Evolutionary conservation across 306 rosid species (phyloP), one percentile per base, ranked within the genome.

Genomic region (Casuarina equisetifolia): DNA sequence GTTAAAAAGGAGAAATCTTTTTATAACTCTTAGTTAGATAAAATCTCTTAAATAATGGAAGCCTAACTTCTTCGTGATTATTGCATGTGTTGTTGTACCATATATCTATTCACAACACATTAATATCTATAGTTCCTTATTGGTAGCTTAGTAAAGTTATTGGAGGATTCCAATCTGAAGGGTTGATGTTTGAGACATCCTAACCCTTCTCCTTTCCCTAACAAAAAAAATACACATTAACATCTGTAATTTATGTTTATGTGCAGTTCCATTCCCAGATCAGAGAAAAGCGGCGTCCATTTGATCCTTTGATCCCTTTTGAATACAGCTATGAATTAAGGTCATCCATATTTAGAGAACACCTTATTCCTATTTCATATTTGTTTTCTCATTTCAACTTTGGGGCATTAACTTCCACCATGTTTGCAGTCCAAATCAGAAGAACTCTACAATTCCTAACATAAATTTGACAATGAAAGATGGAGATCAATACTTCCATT

Each of bases 391-490:
- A 39, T 50, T 78, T 53, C 77, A 76, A 46, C 35, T 40, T 19
- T 9, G 53, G 40, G 73, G n/a, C 75, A 70, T 76, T 87, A 63
- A 89, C 78, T 83, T 81, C 40, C 42, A 70, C 58, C 79, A 74
- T 66, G 15, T 46, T 15, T 79, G 83, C 90, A 96, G 97, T 15
- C 0, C 86, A 77, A 85, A 83, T 78, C 75, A 86, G 77, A 74
- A 64, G 0, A 42, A 2, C 9, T 0, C 75, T 78, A 5, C 6
- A 45, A 46, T 52, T 70, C 96, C 91, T 32, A 0, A 2, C 4
- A 9, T 92, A 74, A 96, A 87, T 80, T 79, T 96, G 32, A 96
- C 96, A 0, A 82, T 92, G 96, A 81, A 87, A 83, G 98, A 94
- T 36, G 99, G 98, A 77, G 86, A 82, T 58, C 61, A 48, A 11